A percentile compares a stretch with the other conserved stretches of the same genome.
Conservation (phyloP, 202 grass and related monocot genomes). For the Eragrostis tef region DNA sequence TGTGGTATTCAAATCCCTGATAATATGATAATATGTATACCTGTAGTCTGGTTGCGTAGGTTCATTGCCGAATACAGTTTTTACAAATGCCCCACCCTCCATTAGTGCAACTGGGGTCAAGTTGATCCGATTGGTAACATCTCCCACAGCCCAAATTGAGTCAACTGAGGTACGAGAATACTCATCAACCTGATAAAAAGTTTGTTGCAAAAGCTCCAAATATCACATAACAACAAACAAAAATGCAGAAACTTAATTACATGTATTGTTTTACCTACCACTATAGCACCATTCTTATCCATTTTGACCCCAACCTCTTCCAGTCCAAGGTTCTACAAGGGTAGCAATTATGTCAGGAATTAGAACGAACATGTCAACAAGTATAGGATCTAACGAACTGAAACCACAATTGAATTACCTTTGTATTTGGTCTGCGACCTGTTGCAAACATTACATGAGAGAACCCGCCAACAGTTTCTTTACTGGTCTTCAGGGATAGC, state of each 20-base stretch:
- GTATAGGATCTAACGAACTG: not conserved
- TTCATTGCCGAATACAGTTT: slow-evolving; percentile 76
- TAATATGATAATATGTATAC: slow-evolving; percentile 27
- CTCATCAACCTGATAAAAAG: slow-evolving; percentile 68
- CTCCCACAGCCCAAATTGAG: slow-evolving; percentile 91
- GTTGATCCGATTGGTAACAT: slow-evolving; percentile 90
- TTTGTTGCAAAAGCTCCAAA: not conserved
- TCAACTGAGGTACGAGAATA: slow-evolving; percentile 79
- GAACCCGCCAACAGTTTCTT: slow-evolving; percentile 80
- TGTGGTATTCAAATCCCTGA: not conserved
- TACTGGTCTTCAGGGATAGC: slow-evolving; percentile 91
- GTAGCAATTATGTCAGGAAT: not conserved
- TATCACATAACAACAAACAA: not conserved
- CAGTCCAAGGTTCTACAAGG: slow-evolving; percentile 77
- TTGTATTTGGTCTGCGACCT: slow-evolving; percentile 87
- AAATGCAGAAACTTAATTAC: not conserved
- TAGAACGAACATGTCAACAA: not conserved
- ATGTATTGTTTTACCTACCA: slow-evolving; percentile 54
- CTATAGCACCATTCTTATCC: slow-evolving; percentile 65
- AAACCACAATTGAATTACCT: slow-evolving; percentile 53
- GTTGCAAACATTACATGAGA: slow-evolving; percentile 99
- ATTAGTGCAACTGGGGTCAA: slow-evolving; percentile 95
- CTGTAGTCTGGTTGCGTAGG: slow-evolving; percentile 90
- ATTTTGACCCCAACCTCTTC: slow-evolving; percentile 82
- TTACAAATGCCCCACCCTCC: slow-evolving; percentile 90